Evolutionary conservation across 352 stramenopile genomes (phyloP).

Genomic region (Elongisporangium senticosum): DNA sequence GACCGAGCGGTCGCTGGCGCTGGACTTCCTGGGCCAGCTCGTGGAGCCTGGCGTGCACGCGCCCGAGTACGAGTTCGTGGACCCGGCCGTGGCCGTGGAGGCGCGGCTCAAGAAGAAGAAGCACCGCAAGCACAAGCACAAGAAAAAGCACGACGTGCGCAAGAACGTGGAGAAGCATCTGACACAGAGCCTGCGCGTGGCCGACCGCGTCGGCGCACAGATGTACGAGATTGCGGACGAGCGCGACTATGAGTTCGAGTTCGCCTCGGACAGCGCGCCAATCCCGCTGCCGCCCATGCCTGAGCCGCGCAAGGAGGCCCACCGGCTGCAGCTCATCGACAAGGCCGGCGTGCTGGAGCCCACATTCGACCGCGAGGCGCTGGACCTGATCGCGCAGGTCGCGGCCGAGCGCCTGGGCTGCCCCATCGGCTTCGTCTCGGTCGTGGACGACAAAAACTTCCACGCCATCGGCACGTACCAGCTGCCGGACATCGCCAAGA

Average conservation of each 20-base stretch:
- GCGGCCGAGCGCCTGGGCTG: constrained; percentile 46
- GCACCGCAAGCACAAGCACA: constrained; percentile 5
- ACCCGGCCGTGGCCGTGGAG: constrained; percentile 11
- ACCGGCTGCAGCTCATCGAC: constrained; percentile 38
- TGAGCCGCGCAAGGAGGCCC: constrained; percentile 26
- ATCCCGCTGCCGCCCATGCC: constrained; percentile 42
- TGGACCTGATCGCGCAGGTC: constrained; percentile 52
- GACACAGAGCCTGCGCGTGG: constrained; percentile 25
- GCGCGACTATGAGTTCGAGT: constrained; percentile 49
- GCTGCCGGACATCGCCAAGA: constrained; percentile 19
- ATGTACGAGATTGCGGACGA: not conserved
- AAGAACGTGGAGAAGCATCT: constrained; percentile 37
- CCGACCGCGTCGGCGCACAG: constrained; percentile 12
- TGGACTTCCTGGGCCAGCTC: constrained; percentile 41
- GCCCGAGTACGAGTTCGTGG: constrained; percentile 18
- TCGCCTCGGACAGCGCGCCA: constrained; percentile 29
- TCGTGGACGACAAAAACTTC: constrained; percentile 46
- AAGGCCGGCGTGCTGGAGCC: constrained; percentile 31
- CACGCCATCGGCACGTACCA: constrained; percentile 43
- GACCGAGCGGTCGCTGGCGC: constrained; percentile 23
- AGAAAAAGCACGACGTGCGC: constrained; percentile 31
- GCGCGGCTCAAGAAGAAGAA: constrained; percentile 11
- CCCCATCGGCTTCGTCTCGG: constrained; percentile 53
- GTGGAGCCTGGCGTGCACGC: constrained; percentile 13
- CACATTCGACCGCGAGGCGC: constrained; percentile 37